A percentile compares a stretch with the other conserved stretches of the same genome.
phyloP scores from a whole-genome alignment of 257 asterid species.

The Primulina eburnea region DNA sequence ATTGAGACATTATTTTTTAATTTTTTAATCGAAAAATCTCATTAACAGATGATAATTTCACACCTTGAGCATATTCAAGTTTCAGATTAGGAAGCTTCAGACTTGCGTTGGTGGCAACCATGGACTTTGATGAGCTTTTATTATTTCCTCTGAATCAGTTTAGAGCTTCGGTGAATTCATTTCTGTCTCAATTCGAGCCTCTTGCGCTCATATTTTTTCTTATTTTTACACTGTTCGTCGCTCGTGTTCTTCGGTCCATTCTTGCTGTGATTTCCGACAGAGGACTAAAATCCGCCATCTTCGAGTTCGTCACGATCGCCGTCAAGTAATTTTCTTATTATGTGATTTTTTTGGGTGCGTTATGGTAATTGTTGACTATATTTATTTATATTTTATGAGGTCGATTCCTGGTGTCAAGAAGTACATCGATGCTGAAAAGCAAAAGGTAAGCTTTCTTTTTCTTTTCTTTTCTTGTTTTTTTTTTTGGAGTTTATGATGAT shows the following conservation, averaged over 20 bases:
- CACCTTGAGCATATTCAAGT: too few species aligned
- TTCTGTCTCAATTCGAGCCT: conserved; percentile 65
- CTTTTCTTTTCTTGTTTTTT: too few species aligned
- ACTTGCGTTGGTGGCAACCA: too few species aligned
- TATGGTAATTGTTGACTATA: not conserved
- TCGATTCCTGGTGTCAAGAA: conserved; percentile 76
- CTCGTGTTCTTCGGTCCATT: conserved; percentile 47
- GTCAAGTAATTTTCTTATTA: conserved; percentile 49
- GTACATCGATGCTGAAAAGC: conserved; percentile 79
- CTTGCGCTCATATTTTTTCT: conserved; percentile 53
- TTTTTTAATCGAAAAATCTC: too few species aligned
- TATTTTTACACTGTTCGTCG: conserved; percentile 45
- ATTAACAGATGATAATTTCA: too few species aligned
- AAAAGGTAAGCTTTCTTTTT: conserved; percentile 43
- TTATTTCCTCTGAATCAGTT: conserved; percentile 34
- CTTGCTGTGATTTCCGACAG: conserved; percentile 46
- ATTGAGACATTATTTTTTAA: too few species aligned
- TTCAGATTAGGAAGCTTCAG: too few species aligned
- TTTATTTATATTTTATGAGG: conserved; percentile 33
- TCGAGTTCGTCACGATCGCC: conserved; percentile 49
- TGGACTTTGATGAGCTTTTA: too few species aligned
- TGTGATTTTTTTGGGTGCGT: not conserved
- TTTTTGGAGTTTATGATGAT: too few species aligned
- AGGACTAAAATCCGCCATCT: conserved; percentile 58
- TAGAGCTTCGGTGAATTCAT: conserved; percentile 61